These are phyloP conservation scores for Aspergillus leporis DNA, from an alignment of 495 filamentous ascomycete species.

Conservation along the genomic window DNA sequence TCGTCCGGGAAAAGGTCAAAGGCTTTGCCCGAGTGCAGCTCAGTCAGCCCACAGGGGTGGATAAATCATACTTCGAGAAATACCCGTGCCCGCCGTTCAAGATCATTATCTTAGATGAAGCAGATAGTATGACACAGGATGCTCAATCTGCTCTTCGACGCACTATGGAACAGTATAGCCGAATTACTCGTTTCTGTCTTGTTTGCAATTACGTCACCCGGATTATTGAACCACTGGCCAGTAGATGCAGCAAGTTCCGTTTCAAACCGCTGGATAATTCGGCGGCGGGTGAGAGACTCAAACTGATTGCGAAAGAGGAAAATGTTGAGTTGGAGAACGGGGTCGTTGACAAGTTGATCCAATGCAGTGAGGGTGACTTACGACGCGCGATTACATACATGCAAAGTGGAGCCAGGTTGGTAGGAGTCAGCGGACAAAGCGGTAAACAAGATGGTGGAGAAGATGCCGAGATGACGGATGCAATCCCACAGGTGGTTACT, in stretches of 20 bases:
- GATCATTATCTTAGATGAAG: conserved; percentile 96
- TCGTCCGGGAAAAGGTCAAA: conserved; percentile 98
- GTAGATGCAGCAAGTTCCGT: conserved; percentile 89
- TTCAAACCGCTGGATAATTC: conserved; percentile 93
- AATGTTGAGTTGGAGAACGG: conserved; percentile 72
- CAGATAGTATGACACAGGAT: conserved; percentile 98
- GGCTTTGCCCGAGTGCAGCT: conserved; percentile 95
- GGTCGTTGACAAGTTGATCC: conserved; percentile 78
- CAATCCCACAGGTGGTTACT: conserved; percentile 55
- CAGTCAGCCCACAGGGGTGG: conserved; percentile 69
- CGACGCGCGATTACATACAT: conserved; percentile 94
- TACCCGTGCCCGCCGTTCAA: conserved; percentile 98
- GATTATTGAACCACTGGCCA: conserved; percentile 95
- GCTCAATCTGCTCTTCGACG: conserved; percentile 88
- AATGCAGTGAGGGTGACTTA: conserved; percentile 89
- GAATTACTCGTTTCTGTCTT: conserved; percentile 94
- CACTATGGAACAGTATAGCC: conserved; percentile 97
- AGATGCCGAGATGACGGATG: conserved; percentile 51
- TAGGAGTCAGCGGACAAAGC: conserved; percentile 52
- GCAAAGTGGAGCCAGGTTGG: conserved; percentile 83
- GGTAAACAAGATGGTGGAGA: conserved; percentile 51
- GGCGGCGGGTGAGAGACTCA: conserved; percentile 71
- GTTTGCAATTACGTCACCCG: conserved; percentile 98
- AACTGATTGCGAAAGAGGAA: conserved; percentile 79
- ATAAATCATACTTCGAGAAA: conserved; percentile 63